Base-by-base conservation (phyloP, 1,284 basidiomycete species). In the Cystobasidium sp. region DNA sequence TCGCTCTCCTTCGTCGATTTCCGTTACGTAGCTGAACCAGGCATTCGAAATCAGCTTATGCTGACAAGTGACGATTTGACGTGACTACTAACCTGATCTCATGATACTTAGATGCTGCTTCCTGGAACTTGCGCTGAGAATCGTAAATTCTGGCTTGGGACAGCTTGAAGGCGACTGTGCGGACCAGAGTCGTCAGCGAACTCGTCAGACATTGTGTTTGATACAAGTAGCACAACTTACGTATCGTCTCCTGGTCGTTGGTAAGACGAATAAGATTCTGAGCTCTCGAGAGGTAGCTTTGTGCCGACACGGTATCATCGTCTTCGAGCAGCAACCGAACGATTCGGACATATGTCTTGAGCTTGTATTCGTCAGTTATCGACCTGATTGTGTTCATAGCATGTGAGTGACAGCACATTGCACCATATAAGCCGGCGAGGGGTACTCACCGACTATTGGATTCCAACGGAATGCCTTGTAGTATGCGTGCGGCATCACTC, bases 251-350 rank as follows among this genome's bases (percentile, higher is more conserved):
- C 80, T 88, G 88, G 83, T 96, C 88, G 20, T 85, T 86, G 14
- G 89, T 87, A 18, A 88, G 88, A 81, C 93, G 91, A 46, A 93
- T 89, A 39, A 98, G 87, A 49, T 94, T 87, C 10, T 92, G 91
- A n/a, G 97, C 96, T 67, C 96, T 91, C 80, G 95, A 96, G 82
- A 97, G 94, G 83, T 94, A 98, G 6, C 92, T 91, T 81, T 99
- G 96, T 49, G 97, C 97, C 81, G 92, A 91, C 0, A 93, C 91
- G 0, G 91, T 91, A 79, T 97, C 93, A 80, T 94, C 93, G 52
- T 97, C 95, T 85, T 98, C 95, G 47, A 99, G 87, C n/a, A 96
- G 86, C 4, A 99, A 86, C 22, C 96, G 90, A 47, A 97, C 92
- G 78, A 99, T 97, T 70, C 94, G 91, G 75, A 99, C 90, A 81